A percentile compares a stretch with the other conserved stretches of the same genome.
Conservation (phyloP, 768 basidiomycete genomes). For the Russula virescens region DNA sequence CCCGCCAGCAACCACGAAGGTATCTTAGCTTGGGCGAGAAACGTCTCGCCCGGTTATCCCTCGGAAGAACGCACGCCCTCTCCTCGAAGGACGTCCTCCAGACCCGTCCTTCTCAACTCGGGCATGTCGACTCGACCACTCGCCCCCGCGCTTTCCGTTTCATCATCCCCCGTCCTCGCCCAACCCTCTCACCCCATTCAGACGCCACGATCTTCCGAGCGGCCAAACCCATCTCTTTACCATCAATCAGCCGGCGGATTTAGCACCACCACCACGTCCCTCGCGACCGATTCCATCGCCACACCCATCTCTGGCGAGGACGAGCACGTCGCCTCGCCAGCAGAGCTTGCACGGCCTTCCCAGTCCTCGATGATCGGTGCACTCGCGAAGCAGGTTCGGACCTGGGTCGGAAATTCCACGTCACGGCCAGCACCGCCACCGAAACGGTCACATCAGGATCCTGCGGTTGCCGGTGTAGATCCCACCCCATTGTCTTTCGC, state of each 20-base stretch:
- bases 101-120: constrained; percentile 15
- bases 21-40: constrained; percentile 40
- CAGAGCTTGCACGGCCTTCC: not conserved
- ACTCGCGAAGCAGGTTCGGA: constrained; percentile 24
- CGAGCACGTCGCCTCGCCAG: not conserved
- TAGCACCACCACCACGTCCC: constrained; percentile 23
- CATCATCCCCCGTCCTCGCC: constrained; percentile 20
- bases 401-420: constrained; percentile 22
- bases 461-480: constrained; percentile 15
- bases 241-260: constrained; percentile 17
- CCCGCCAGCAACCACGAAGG: constrained; percentile 37
- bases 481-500: constrained; percentile 6
- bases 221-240: constrained; percentile 9
- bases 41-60: constrained; percentile 27
- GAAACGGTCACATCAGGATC: constrained; percentile 15
- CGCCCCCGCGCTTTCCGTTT: constrained; percentile 23
- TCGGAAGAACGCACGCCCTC: constrained; percentile 23
- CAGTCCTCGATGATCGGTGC: constrained; percentile 21
- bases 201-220: constrained; percentile 22
- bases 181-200: constrained; percentile 22
- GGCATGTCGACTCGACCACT: constrained; percentile 17
- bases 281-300: constrained; percentile 31
- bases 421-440: constrained; percentile 9
- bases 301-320: constrained; percentile 26
- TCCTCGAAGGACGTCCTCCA: not conserved